A percentile compares a stretch with the other conserved stretches of the same genome.
These are phyloP conservation scores for Tetrastigma voinierianum DNA, from an alignment of 164 flowering plant species.

Conservation along the genomic window DNA sequence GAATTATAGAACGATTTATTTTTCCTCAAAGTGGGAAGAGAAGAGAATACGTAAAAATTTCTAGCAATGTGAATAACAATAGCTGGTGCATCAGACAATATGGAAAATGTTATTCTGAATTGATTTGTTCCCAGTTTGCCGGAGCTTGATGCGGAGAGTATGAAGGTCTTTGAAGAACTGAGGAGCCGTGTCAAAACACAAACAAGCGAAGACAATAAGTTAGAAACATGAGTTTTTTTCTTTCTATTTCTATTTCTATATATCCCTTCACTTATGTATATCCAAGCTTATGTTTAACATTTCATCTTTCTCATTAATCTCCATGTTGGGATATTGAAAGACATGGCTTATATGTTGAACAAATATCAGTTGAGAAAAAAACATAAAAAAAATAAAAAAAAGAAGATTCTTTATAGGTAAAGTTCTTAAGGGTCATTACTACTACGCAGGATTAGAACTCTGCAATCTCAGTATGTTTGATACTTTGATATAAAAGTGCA, in stretches of 20 bases:
- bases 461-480: too few species aligned
- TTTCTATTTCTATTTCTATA: background rate
- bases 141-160: conserved; percentile 97
- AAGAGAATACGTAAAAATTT: too few species aligned
- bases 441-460: too few species aligned
- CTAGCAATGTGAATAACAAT: too few species aligned
- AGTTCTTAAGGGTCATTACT: too few species aligned
- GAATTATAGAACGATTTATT: too few species aligned
- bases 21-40: too few species aligned
- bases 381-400: background rate
- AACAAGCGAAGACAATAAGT: conserved; percentile 34
- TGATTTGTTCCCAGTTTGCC: conserved; percentile 68
- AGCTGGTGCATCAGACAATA: too few species aligned
- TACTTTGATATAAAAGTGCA: too few species aligned
- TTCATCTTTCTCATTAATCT: background rate
- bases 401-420: too few species aligned
- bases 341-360: conserved; percentile 1
- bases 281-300: conserved; percentile 8
- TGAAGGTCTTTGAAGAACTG: conserved; percentile 90
- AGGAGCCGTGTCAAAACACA: conserved; percentile 55
- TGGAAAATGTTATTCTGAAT: background rate
- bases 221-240: conserved; percentile 24
- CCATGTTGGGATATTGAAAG: background rate
- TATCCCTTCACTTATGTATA: background rate
- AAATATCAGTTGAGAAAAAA: background rate